These are phyloP conservation scores for Gonium pectorale DNA, from an alignment of 139 green algal species.

Conservation along the genomic window DNA sequence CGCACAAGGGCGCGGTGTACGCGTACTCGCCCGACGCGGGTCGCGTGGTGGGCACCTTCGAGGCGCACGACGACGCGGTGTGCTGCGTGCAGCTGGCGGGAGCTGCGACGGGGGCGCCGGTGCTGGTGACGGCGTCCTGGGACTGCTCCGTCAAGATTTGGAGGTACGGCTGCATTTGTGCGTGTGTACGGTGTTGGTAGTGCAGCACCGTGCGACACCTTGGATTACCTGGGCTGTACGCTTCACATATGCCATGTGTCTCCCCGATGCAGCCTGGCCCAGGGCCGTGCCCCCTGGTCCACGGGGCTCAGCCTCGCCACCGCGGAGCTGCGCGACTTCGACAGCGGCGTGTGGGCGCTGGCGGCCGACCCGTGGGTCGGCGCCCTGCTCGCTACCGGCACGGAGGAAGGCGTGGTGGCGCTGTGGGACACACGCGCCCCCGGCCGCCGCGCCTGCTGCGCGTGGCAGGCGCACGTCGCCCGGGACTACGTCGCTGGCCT, in stretches of 20 bases:
- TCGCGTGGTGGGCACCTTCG: slow-evolving; percentile 67
- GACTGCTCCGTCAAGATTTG: slow-evolving; percentile 82
- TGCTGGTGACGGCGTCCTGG: slow-evolving; percentile 73
- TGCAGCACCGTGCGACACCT: background rate
- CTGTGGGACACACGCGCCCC: slow-evolving; percentile 68
- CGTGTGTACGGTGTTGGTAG: background rate
- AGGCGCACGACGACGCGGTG: slow-evolving; percentile 78
- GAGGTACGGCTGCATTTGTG: slow-evolving; percentile 23
- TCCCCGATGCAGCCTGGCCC: slow-evolving; percentile 47
- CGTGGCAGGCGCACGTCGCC: slow-evolving; percentile 45
- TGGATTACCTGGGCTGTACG: background rate
- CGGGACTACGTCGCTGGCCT: slow-evolving; percentile 79
- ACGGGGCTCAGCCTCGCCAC: slow-evolving; percentile 27
- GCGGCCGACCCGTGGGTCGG: slow-evolving; percentile 32
- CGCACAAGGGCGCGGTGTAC: slow-evolving; percentile 67
- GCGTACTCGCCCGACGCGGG: slow-evolving; percentile 63
- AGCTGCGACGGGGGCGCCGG: background rate
- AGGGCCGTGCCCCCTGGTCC: slow-evolving; percentile 78
- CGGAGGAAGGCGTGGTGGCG: slow-evolving; percentile 77
- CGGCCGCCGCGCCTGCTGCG: background rate
- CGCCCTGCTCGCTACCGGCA: slow-evolving; percentile 70
- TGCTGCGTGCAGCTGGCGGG: slow-evolving; percentile 68
- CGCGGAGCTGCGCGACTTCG: slow-evolving; percentile 60
- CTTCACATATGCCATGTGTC: background rate
- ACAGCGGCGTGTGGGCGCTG: slow-evolving; percentile 72